These are phyloP conservation scores for Pascua guehoae DNA, from an alignment of 1,284 basidiomycete genomes.

Conservation along the genomic window DNA sequence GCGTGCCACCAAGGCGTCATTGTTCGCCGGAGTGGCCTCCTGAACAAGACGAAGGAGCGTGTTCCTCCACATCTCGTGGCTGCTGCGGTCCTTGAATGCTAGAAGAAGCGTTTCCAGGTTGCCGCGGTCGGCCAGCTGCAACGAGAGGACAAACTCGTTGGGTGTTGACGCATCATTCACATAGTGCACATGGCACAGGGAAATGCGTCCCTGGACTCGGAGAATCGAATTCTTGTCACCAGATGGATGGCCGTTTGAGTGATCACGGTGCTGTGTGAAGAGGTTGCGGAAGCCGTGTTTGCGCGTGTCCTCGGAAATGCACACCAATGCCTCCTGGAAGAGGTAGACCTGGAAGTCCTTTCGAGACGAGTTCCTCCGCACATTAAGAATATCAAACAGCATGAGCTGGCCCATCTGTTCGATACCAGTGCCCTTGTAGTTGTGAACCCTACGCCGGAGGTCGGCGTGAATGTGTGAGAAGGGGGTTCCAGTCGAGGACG, in stretches of 20 bases:
- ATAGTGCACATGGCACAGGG: constrained; percentile 84
- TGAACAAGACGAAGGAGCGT: constrained; percentile 70
- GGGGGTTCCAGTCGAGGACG: constrained; percentile 9
- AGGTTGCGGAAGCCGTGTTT: constrained; percentile 39
- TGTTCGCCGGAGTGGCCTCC: constrained; percentile 11
- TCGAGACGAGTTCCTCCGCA: constrained; percentile 78
- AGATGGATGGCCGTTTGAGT: too few species aligned
- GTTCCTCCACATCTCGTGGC: constrained; percentile 78
- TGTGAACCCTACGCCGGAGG: constrained; percentile 77
- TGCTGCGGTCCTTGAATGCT: constrained; percentile 84
- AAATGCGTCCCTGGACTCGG: constrained; percentile 89
- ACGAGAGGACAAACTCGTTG: constrained; percentile 81
- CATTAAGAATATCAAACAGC: constrained; percentile 85
- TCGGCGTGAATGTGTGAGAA: constrained; percentile 80
- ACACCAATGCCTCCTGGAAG: constrained; percentile 94
- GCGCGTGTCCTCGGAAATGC: constrained; percentile 78
- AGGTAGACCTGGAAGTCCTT: constrained; percentile 93
- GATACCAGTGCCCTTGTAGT: constrained; percentile 90
- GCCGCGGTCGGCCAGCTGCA: constrained; percentile 82
- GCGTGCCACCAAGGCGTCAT: not conserved
- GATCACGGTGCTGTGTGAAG: constrained; percentile 15
- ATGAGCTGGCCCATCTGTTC: constrained; percentile 75
- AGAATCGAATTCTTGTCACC: constrained; percentile 54
- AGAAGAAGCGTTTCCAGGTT: constrained; percentile 87
- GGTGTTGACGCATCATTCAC: constrained; percentile 72